Conservation (phyloP, 257 asterid genomes). For the Solanum rostratum region DNA sequence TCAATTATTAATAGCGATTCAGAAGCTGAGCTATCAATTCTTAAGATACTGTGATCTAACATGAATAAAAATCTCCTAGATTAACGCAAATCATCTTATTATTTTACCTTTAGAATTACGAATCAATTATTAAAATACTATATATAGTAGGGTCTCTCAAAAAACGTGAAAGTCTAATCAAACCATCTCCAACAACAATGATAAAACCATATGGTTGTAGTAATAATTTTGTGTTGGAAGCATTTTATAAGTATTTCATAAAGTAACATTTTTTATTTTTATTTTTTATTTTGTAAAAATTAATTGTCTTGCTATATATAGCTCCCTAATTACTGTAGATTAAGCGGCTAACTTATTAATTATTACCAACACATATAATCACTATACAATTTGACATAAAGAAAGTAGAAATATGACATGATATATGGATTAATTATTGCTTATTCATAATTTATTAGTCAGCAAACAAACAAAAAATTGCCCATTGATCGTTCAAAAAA, state of each 20-base stretch:
- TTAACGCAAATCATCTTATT: not conserved
- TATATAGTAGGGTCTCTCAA: not conserved
- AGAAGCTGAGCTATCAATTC: not conserved
- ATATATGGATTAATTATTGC: not conserved
- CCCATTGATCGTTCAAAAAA: not conserved
- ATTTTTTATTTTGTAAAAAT: not conserved
- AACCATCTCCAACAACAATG: not conserved
- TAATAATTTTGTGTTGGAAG: not conserved
- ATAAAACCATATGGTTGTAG: not conserved
- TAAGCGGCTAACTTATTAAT: not conserved
- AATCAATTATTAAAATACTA: not conserved
- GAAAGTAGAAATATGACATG: not conserved
- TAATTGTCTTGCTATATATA: no score
- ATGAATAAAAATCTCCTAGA: not conserved
- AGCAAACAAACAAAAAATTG: not conserved
- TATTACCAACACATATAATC: not conserved
- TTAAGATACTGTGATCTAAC: not conserved
- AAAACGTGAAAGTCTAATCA: not conserved
- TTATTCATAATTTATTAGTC: not conserved
- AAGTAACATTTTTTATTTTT: not conserved
- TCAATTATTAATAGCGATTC: not conserved
- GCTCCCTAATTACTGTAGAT: no score
- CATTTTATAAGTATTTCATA: not conserved
- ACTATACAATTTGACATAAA: not conserved
- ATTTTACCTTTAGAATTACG: not conserved